Conservation (phyloP, 768 basidiomycete genomes). For the Russula vinacea region DNA sequence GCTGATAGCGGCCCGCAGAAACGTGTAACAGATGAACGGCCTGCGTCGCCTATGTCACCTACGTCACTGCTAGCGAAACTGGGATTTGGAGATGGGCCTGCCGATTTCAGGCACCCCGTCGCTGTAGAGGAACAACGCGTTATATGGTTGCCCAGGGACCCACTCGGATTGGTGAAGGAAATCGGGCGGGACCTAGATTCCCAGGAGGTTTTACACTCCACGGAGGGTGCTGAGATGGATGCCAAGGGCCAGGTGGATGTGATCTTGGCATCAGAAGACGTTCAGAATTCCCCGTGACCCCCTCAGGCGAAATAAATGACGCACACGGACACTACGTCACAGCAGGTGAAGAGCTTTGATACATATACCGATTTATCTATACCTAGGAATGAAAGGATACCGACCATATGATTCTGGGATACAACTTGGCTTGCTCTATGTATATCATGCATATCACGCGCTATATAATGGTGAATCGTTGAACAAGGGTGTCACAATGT, state of each 20-base stretch:
- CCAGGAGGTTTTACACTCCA: constrained; percentile 50
- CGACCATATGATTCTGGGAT: not conserved
- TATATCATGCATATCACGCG: not conserved
- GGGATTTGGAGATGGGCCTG: constrained; percentile 33
- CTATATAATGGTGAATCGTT: not conserved
- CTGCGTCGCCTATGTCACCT: constrained; percentile 12
- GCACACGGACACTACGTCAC: not conserved
- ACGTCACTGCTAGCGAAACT: constrained; percentile 29
- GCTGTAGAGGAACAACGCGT: constrained; percentile 65
- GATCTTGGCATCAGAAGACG: constrained; percentile 40
- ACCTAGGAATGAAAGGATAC: not conserved
- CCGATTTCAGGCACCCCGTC: constrained; percentile 86
- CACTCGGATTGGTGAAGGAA: constrained; percentile 58
- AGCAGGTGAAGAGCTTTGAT: not conserved
- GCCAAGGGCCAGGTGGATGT: constrained; percentile 60
- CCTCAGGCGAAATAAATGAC: too few relatives aligned
- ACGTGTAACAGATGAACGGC: too few relatives aligned
- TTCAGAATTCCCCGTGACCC: not conserved
- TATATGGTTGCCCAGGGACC: constrained; percentile 83
- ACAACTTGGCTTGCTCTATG: constrained; percentile 1
- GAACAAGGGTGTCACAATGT: not conserved
- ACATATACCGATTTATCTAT: not conserved
- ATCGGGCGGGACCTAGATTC: constrained; percentile 57
- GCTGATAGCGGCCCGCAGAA: not conserved
- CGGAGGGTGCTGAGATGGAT: constrained; percentile 54